phyloP scores from a whole-genome alignment of 2,329 filamentous ascomycete species.

The Falciphora oryzae region DNA sequence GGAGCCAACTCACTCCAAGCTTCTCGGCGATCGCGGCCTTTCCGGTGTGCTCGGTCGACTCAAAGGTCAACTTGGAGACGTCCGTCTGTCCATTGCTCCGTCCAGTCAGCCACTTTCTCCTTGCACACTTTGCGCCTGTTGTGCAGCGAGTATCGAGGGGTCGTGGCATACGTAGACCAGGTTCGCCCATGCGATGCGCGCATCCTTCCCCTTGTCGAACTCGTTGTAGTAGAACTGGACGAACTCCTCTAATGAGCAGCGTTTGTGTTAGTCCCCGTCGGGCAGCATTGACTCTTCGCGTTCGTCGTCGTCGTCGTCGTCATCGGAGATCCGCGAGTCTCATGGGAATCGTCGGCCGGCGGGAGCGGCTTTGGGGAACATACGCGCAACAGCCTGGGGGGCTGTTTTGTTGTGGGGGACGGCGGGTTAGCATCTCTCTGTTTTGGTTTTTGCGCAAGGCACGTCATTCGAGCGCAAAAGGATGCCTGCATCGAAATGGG shows the following conservation, averaged over 20 bases:
- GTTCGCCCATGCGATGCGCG: slow-evolving; percentile 9
- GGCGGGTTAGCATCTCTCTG: background rate
- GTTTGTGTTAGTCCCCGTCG: background rate
- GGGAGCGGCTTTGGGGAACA: background rate
- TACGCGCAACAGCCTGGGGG: slow-evolving; percentile 10
- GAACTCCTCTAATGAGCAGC: slow-evolving; percentile 64
- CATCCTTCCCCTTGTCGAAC: slow-evolving; percentile 55
- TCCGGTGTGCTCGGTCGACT: slow-evolving; percentile 64
- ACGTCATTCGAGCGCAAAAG: background rate
- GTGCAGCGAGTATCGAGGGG: background rate
- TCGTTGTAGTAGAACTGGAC: slow-evolving; percentile 85
- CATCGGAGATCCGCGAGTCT: background rate
- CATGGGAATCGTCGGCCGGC: background rate
- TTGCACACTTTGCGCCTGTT: background rate
- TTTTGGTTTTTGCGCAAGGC: background rate
- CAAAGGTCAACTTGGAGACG: slow-evolving; percentile 90
- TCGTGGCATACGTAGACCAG: slow-evolving; percentile 9
- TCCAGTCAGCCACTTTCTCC: background rate
- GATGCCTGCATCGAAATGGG: background rate
- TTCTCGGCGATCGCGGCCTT: slow-evolving; percentile 67
- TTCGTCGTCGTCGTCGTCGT: background rate
- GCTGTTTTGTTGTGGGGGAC: slow-evolving; percentile 4
- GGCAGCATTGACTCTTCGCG: background rate
- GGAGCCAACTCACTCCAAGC: slow-evolving; percentile 58
- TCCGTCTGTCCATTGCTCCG: slow-evolving; percentile 52